phyloP scores from a whole-genome alignment of 345 rosid genomes.

The Heritiera littoralis region DNA sequence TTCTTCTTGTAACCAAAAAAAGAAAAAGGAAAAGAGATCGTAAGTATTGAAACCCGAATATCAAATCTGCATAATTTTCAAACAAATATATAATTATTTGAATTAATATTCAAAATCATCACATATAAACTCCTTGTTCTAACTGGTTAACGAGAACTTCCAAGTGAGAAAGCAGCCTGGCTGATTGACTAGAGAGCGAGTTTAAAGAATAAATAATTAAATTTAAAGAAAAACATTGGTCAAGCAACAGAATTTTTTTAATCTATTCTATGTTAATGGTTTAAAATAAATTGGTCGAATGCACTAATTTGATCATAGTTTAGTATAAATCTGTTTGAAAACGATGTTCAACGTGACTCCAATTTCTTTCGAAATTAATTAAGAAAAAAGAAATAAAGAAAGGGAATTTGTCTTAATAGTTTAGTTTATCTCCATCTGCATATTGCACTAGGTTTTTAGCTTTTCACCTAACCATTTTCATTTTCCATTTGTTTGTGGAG shows the following conservation, averaged over 20 bases:
- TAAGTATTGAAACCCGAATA: too few relatives aligned
- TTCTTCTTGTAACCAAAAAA: too few relatives aligned
- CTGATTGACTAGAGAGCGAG: neutral
- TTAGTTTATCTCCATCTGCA: neutral
- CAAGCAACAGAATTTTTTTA: neutral
- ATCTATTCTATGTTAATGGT: neutral
- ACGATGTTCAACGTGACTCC: constrained; percentile 10
- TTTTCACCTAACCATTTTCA: constrained; percentile 1
- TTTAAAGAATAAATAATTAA: neutral
- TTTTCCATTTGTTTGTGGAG: neutral
- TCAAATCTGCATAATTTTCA: too few relatives aligned
- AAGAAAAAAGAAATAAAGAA: neutral
- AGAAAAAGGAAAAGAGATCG: too few relatives aligned
- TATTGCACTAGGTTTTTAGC: neutral
- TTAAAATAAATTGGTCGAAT: neutral
- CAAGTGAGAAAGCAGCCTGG: neutral
- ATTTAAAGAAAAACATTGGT: constrained; percentile 10
- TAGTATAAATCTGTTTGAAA: neutral
- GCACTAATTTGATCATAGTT: neutral
- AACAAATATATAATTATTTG: neutral
- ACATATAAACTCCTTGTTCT: neutral
- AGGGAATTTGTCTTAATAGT: neutral
- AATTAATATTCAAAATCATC: too few relatives aligned
- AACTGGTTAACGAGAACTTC: too few relatives aligned
- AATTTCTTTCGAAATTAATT: neutral